phyloP scores from a whole-genome alignment of 1,139 yeast genomes.

The Magnusiomyces tetraspermus region DNA sequence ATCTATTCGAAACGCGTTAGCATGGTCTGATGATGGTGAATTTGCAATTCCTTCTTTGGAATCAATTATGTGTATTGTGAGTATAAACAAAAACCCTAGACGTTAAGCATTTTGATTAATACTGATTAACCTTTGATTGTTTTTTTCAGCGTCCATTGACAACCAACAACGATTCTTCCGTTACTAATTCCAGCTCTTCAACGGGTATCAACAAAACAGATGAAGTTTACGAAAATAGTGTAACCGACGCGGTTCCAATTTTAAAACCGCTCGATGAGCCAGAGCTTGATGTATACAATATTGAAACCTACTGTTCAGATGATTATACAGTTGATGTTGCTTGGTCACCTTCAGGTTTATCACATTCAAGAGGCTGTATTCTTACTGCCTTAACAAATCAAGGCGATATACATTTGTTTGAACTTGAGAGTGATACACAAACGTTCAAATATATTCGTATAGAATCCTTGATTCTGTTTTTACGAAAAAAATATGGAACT shows the following conservation, averaged over 20 bases:
- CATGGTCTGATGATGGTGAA: slow-evolving; percentile 3
- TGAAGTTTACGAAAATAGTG: background rate
- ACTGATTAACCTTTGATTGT: background rate
- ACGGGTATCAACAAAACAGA: background rate
- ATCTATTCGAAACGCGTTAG: background rate
- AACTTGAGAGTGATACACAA: background rate
- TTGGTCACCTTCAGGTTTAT: slow-evolving; percentile 6
- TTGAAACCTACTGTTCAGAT: slow-evolving; percentile 3
- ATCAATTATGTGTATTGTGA: background rate
- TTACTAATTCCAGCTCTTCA: background rate
- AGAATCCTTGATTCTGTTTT: background rate
- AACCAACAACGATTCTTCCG: background rate
- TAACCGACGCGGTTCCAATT: background rate
- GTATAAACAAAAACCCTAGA: background rate
- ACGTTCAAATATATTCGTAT: background rate
- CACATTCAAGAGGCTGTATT: background rate
- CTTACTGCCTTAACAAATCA: slow-evolving; percentile 1
- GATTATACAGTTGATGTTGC: background rate
- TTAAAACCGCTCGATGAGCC: slow-evolving; percentile 2
- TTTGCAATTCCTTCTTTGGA: slow-evolving; percentile 2
- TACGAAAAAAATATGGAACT: background rate
- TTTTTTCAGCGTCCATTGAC: background rate
- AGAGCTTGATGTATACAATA: background rate
- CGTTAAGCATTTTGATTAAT: background rate
- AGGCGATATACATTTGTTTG: slow-evolving; percentile 2